phyloP scores from a whole-genome alignment of 371 early-diverging fungal species.

The Blakeslea trispora region DNA sequence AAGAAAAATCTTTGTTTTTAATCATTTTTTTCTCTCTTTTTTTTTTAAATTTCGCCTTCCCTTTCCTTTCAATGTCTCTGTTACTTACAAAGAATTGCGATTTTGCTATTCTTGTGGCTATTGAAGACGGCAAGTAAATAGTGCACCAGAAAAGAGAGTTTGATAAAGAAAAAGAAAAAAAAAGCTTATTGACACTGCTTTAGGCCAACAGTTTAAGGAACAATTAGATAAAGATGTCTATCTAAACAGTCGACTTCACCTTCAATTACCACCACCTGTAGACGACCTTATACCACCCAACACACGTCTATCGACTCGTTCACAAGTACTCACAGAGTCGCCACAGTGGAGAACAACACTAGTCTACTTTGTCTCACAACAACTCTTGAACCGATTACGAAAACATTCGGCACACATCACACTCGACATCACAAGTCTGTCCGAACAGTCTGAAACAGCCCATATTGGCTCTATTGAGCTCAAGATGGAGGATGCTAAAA shows the following conservation, averaged over 20 bases:
- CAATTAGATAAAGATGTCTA: conserved; percentile 38
- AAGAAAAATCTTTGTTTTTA: not conserved
- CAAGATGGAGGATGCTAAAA: conserved; percentile 33
- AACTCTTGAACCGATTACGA: conserved; percentile 31
- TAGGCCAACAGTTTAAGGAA: conserved; percentile 32
- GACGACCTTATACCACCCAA: conserved; percentile 49
- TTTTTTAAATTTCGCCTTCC: no score
- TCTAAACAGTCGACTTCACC: conserved; percentile 34
- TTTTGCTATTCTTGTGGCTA: conserved; percentile 37
- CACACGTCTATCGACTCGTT: conserved; percentile 39
- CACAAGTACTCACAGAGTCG: conserved; percentile 18
- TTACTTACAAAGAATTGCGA: conserved; percentile 31
- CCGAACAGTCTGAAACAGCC: conserved; percentile 14
- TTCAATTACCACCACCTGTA: conserved; percentile 34
- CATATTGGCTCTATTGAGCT: conserved; percentile 28
- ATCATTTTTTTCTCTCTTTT: conserved; percentile 3
- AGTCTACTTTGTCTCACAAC: conserved; percentile 41
- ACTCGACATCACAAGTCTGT: conserved; percentile 28
- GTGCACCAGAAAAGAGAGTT: no score
- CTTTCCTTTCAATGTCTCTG: conserved; percentile 38
- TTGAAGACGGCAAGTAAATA: conserved; percentile 32
- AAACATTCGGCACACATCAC: conserved; percentile 26
- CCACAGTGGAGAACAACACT: conserved; percentile 44
- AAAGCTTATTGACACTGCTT: not conserved
- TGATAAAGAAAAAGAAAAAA: no score